Percentiles rank a stretch among this genome's conserved stretches.
Evolutionary conservation across 2,329 filamentous ascomycete genomes (phyloP).

Genomic region (Hymenoscyphus salicellus): DNA sequence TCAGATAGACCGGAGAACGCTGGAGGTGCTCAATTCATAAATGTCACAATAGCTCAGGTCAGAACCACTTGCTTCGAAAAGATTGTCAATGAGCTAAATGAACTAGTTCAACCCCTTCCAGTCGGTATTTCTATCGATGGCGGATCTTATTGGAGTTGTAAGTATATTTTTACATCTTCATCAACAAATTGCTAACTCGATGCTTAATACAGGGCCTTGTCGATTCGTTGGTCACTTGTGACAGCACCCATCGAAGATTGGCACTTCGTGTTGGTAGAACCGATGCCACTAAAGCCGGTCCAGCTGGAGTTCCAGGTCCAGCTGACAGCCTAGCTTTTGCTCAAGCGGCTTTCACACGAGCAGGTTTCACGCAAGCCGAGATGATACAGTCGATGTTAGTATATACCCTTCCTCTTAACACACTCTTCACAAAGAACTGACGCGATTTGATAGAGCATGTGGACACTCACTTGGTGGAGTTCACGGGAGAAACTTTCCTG

Average conservation of each 20-base stretch:
- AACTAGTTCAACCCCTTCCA: constrained; percentile 3
- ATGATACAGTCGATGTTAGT: constrained; percentile 50
- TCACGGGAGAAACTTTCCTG: constrained; percentile 12
- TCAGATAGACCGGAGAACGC: constrained; percentile 39
- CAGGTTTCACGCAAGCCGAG: constrained; percentile 53
- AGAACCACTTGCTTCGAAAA: neutral
- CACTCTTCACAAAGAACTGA: too few relatives aligned
- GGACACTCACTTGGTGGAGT: constrained; percentile 19
- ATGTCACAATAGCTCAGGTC: constrained; percentile 16
- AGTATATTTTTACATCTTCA: neutral
- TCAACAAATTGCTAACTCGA: neutral
- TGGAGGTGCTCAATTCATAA: constrained; percentile 42
- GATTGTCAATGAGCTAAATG: neutral
- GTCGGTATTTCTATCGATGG: constrained; percentile 4
- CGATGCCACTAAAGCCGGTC: constrained; percentile 46
- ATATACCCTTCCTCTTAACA: neutral
- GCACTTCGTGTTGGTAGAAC: constrained; percentile 47
- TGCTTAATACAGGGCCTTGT: constrained; percentile 38
- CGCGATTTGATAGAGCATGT: constrained; percentile 27
- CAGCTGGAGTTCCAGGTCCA: constrained; percentile 52
- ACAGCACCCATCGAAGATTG: neutral
- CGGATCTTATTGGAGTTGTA: constrained; percentile 12
- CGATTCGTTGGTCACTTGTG: constrained; percentile 6
- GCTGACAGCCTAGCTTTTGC: constrained; percentile 52
- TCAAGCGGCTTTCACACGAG: constrained; percentile 50